Conservation (phyloP, 805 yeast genomes). For the Wickerhamomyces hampshirensis region DNA sequence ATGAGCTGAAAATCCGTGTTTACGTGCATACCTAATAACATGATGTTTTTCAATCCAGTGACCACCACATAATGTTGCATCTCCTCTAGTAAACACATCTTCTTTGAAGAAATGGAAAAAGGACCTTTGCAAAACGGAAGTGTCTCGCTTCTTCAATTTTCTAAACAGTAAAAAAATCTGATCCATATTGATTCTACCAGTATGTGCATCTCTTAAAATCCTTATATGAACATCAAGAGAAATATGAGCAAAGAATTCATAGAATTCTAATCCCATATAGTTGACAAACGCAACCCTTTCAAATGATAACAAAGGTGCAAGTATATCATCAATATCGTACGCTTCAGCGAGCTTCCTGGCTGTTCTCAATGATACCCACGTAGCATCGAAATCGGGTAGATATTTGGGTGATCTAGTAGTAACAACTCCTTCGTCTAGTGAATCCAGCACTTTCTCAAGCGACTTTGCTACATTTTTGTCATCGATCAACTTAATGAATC, state of each 20-base stretch:
- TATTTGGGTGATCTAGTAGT: neutral
- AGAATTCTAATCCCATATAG: constrained; percentile 22
- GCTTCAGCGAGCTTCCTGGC: constrained; percentile 21
- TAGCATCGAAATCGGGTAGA: constrained; percentile 11
- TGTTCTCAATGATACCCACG: constrained; percentile 19
- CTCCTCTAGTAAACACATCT: constrained; percentile 14
- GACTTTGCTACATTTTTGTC: neutral
- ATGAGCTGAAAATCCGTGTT: constrained; percentile 14
- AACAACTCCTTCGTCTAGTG: neutral
- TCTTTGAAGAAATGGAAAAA: constrained; percentile 11
- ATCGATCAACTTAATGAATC: neutral
- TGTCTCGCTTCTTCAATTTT: constrained; percentile 6
- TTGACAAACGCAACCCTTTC: constrained; percentile 22
- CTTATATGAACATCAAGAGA: constrained; percentile 18
- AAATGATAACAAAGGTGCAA: constrained; percentile 21
- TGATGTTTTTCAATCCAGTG: constrained; percentile 20
- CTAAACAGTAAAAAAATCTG: constrained; percentile 19
- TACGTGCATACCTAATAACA: constrained; percentile 14
- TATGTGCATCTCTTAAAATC: constrained; percentile 19
- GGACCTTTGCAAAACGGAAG: constrained; percentile 9
- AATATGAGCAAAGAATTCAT: constrained; percentile 22
- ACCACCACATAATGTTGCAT: constrained; percentile 26
- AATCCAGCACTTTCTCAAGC: constrained; percentile 1
- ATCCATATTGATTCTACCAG: constrained; percentile 19
- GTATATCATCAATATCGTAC: constrained; percentile 11